Base-by-base conservation (phyloP, 306 rosid species). In the Vigna hirtella region DNA sequence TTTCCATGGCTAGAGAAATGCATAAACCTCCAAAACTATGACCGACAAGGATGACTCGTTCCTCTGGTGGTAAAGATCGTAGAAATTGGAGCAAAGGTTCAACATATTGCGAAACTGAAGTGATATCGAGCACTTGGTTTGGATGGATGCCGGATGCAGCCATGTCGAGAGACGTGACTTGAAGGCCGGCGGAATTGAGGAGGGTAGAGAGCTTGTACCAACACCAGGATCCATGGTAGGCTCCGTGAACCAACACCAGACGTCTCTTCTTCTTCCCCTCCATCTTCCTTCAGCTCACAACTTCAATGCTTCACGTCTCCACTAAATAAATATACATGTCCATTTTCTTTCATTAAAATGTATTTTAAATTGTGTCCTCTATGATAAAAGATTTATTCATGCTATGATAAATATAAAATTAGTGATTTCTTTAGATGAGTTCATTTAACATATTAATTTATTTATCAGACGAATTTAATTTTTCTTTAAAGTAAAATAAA, bases 161-260 rank as follows among this genome's bases (percentile, higher is more conserved):
- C 84, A 87, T 59, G 85, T 92, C 91, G 30, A 88, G 59, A 16
- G 83, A 38, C 6, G 91, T 88, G 13, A 88, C 90, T 28, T 59
- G 9, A 74, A 83, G 89, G 15, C 90, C 91, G 26, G 10, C 50
- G 0, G 88, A 81, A 74, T 83, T 79, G 26, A 90, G 66, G 48
- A 77, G n/a, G 32, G 84, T 26, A 10, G 62, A 4, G 5, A 88
- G 34, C 83, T 87, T 90, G 9, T 82, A 88, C 93, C 97, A 92
- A 62, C 89, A 79, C 93, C 64, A 90, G 0, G 89, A 91, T 9
- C 97, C 97, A 73, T 82, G 89, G 26, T 86, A 55, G 0, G 89
- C 79, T 57, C 94, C 94, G 38, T 91, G 97, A 63, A 87, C 83
- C 73, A 87, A 65, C 51, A 91, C 90, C 20, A 86, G 85, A 40